phyloP scores from a whole-genome alignment of 352 stramenopile species.

The Aphanomyces invadans region DNA sequence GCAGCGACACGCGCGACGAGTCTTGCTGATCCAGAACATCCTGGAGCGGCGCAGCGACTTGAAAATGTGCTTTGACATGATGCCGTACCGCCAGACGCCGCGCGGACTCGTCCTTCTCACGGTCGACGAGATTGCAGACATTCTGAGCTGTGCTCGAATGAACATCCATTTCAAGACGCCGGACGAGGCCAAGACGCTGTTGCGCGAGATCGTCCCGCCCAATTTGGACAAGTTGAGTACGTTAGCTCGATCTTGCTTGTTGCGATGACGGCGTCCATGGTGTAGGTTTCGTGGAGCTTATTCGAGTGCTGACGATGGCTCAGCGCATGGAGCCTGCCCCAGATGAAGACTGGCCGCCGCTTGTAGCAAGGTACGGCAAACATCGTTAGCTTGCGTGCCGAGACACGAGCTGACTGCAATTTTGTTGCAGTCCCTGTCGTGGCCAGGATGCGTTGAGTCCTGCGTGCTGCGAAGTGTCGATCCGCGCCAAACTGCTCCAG shows the following conservation, averaged over 20 bases:
- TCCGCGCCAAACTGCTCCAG: slow-evolving; percentile 50
- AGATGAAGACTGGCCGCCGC: not conserved
- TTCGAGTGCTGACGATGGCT: slow-evolving; percentile 40
- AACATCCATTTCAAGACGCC: slow-evolving; percentile 46
- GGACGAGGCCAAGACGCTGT: slow-evolving; percentile 31
- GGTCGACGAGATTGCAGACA: slow-evolving; percentile 49
- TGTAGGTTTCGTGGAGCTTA: slow-evolving; percentile 55
- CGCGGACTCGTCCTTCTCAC: slow-evolving; percentile 55
- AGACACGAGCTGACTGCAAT: too few relatives aligned
- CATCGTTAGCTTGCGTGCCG: too few relatives aligned
- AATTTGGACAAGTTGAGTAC: slow-evolving; percentile 9
- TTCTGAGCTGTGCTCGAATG: slow-evolving; percentile 53
- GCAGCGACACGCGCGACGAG: slow-evolving; percentile 31
- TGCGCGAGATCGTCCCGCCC: slow-evolving; percentile 43
- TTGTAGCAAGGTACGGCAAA: not conserved
- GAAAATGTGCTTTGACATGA: slow-evolving; percentile 61
- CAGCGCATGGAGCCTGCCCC: slow-evolving; percentile 32
- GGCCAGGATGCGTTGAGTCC: slow-evolving; percentile 3
- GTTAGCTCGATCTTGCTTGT: slow-evolving; percentile 15
- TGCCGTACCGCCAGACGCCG: slow-evolving; percentile 31
- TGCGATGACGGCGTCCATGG: slow-evolving; percentile 39
- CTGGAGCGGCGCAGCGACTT: slow-evolving; percentile 59
- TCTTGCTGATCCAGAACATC: slow-evolving; percentile 59
- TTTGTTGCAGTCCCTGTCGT: too few relatives aligned
- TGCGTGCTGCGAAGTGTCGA: slow-evolving; percentile 22